Conservation (phyloP, 2,329 filamentous ascomycete genomes). For the Cordyceps cicadae region DNA sequence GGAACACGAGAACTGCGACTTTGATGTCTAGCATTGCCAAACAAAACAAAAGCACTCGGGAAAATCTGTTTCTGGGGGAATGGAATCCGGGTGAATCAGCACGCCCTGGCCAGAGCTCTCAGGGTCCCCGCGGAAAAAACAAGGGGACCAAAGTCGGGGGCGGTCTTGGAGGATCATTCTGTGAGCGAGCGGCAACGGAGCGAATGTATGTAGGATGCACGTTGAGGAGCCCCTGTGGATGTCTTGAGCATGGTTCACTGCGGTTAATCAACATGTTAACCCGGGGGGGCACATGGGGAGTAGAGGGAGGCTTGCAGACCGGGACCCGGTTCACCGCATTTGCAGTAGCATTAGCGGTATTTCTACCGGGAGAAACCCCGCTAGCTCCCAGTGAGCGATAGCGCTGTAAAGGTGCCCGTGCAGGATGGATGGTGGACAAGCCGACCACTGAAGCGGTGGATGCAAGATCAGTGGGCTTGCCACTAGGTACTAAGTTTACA, state of each 20-base stretch:
- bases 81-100: background rate
- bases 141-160: background rate
- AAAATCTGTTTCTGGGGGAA: background rate
- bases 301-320: background rate
- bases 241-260: background rate
- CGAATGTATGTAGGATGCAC: constrained; percentile 3
- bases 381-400: background rate
- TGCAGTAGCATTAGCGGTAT: background rate
- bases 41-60: background rate
- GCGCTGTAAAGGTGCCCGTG: background rate
- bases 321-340: constrained; percentile 11
- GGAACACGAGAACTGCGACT: background rate
- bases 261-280: background rate
- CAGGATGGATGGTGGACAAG: background rate
- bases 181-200: background rate
- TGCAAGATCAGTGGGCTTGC: background rate
- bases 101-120: background rate
- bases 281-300: background rate
- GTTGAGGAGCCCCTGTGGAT: constrained; percentile 2
- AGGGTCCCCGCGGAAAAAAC: background rate
- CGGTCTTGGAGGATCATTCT: background rate
- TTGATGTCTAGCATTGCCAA: background rate
- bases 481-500: background rate
- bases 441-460: background rate
- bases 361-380: background rate